Evolutionary conservation across 805 yeast genomes (phyloP), one percentile per base, ranked within the genome.

Genomic region (Starmerella floris): DNA sequence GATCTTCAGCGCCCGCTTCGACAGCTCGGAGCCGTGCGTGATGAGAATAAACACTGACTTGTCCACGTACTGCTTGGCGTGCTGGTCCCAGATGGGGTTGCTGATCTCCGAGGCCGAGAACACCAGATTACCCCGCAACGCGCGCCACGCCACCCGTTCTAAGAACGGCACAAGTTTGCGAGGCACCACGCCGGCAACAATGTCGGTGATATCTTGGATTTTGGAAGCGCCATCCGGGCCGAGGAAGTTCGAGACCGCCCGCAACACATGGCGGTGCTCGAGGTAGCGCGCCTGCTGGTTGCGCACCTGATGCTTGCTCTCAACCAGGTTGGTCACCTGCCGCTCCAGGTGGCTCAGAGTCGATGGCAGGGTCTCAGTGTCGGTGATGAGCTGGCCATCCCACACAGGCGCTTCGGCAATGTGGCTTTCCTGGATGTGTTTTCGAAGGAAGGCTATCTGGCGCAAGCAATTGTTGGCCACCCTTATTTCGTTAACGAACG

Each of bases 71-170:
- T 68, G 68, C 39, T 73, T 73, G 20, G 76, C 54, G 55, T 74
- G 70, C 34, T 72, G 60, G 54, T 83, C 93, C 55, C 72, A 73
- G 40, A 84, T 63, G 3, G 45, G 51, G 53, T 79, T 82, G 5
- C 72, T 72, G 45, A 88, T 74, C 51, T 82, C 91, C 37, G 73
- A 71, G 49, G 80, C 73, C 51, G 78, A 77, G 60, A 87, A 73
- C 56, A 73, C 83, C 51, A 93, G 67, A 60, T 91, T 91, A 56
- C 98, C 98, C 60, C 98, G 76, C 49, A 88, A 70, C 17, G 84
- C 76, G 63, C 99, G 74, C 94, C 95, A 91, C 37, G 85, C 64
- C 43, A 91, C 83, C 54, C 77, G 81, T 58, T 85, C 85, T 49
- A 91, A 66, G 2, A 79, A 68, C 15, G 70, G 73, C 23, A 84